phyloP scores from a whole-genome alignment of 2,329 filamentous ascomycete genomes.

The Penicillium sp. region DNA sequence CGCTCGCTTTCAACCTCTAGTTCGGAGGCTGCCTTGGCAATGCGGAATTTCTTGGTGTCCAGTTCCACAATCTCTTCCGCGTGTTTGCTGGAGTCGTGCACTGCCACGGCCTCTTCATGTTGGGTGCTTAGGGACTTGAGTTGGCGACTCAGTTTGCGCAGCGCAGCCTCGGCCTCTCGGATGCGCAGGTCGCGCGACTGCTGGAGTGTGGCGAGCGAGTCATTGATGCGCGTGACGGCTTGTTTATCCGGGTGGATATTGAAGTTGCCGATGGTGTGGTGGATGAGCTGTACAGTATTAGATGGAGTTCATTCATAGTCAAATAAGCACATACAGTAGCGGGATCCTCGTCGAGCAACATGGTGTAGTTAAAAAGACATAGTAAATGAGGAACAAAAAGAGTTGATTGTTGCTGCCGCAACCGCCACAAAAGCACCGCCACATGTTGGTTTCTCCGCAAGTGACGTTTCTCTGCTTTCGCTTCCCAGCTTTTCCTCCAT shows the following conservation, averaged over 20 bases:
- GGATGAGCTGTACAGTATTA: slow-evolving; percentile 62
- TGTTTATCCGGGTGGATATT: slow-evolving; percentile 85
- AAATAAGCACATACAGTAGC: slow-evolving; percentile 58
- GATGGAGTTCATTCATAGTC: not conserved
- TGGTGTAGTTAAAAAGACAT: slow-evolving; percentile 49
- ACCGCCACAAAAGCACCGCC: slow-evolving; percentile 37
- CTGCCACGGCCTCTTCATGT: slow-evolving; percentile 67
- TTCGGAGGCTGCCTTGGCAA: slow-evolving; percentile 85
- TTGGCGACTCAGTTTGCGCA: slow-evolving; percentile 69
- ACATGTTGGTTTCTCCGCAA: slow-evolving; percentile 28
- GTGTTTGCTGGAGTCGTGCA: slow-evolving; percentile 74
- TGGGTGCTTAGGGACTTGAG: slow-evolving; percentile 69
- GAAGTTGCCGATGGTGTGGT: slow-evolving; percentile 90
- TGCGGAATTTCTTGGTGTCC: slow-evolving; percentile 89
- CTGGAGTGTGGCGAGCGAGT: slow-evolving; percentile 76
- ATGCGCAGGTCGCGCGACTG: slow-evolving; percentile 75
- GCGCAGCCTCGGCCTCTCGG: slow-evolving; percentile 60
- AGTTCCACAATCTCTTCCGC: slow-evolving; percentile 78
- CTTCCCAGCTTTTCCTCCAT: slow-evolving; percentile 7
- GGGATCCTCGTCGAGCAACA: slow-evolving; percentile 93
- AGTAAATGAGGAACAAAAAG: slow-evolving; percentile 2
- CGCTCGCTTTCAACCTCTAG: slow-evolving; percentile 92
- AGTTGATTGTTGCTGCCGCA: slow-evolving; percentile 37
- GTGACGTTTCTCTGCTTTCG: slow-evolving; percentile 23
- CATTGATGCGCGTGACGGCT: slow-evolving; percentile 74